A percentile compares a stretch with the other conserved stretches of the same genome.
Conservation (phyloP, 176 grass and related monocot species). For the Oryza glaberrima region DNA sequence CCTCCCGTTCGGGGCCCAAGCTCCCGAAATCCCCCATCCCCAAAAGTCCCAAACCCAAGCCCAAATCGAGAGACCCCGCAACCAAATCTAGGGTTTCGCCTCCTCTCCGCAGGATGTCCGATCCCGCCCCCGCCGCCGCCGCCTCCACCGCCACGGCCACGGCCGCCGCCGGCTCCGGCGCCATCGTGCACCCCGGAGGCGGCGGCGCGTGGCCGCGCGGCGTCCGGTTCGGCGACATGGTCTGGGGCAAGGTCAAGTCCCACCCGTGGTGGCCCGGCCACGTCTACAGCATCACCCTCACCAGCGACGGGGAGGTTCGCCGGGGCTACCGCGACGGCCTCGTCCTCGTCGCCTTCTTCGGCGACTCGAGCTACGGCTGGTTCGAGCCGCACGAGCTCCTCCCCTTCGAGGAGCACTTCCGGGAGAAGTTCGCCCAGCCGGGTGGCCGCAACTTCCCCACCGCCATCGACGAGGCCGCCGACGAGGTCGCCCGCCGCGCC, state of each 20-base stretch:
- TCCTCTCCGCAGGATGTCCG: constrained; percentile 50
- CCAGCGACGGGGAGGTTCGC: constrained; percentile 50
- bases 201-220: constrained; percentile 10
- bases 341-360: constrained; percentile 93
- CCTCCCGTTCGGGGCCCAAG: background rate
- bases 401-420: constrained; percentile 67
- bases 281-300: constrained; percentile 75
- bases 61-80: background rate
- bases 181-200: constrained; percentile 25
- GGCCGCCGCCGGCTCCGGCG: background rate
- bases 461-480: constrained; percentile 80
- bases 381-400: constrained; percentile 84
- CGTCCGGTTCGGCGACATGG: constrained; percentile 76
- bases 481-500: constrained; percentile 69
- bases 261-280: constrained; percentile 98
- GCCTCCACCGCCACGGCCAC: background rate
- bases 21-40: background rate
- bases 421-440: constrained; percentile 57
- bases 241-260: constrained; percentile 99
- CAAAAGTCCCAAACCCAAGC: constrained; percentile 28
- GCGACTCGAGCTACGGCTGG: constrained; percentile 96
- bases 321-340: constrained; percentile 59
- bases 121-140: constrained; percentile 21
- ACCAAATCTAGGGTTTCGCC: constrained; percentile 52
- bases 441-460: constrained; percentile 57